Conservation (phyloP, 2,329 filamentous ascomycete species). For the Neonectria punicea region DNA sequence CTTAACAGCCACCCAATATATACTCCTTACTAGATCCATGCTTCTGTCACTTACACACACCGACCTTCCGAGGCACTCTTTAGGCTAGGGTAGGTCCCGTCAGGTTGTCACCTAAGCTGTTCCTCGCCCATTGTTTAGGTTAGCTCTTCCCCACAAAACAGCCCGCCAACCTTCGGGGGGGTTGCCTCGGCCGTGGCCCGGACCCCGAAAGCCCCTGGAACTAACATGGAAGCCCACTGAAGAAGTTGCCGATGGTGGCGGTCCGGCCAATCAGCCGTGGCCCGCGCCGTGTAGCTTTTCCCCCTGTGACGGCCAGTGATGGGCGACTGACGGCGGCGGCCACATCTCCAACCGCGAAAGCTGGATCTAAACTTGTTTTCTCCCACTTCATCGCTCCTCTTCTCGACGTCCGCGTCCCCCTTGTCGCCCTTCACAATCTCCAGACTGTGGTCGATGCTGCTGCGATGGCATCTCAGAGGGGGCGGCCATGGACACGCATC, state of each 20-base stretch:
- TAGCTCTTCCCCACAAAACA: constrained; percentile 32
- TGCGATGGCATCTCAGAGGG: constrained; percentile 47
- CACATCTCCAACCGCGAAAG: constrained; percentile 35
- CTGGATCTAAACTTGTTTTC: constrained; percentile 10
- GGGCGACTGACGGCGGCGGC: constrained; percentile 15
- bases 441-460: constrained; percentile 42
- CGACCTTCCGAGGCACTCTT: constrained; percentile 7
- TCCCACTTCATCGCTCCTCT: constrained; percentile 19
- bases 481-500: constrained; percentile 46
- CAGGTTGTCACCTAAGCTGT: neutral
- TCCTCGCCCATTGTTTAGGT: constrained; percentile 1
- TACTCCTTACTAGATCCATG: too few species aligned
- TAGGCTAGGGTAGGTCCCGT: neutral
- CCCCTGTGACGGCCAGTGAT: constrained; percentile 17
- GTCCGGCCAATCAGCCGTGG: constrained; percentile 34
- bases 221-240: constrained; percentile 2
- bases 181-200: constrained; percentile 15
- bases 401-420: neutral
- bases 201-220: constrained; percentile 16
- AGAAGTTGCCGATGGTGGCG: constrained; percentile 3
- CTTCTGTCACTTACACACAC: constrained; percentile 2
- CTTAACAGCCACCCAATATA: constrained; percentile 7
- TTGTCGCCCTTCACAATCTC: constrained; percentile 10
- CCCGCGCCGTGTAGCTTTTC: constrained; percentile 26
- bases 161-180: constrained; percentile 17